phyloP scores from a whole-genome alignment of 805 yeast genomes.

The Myxozyma sirexii region DNA sequence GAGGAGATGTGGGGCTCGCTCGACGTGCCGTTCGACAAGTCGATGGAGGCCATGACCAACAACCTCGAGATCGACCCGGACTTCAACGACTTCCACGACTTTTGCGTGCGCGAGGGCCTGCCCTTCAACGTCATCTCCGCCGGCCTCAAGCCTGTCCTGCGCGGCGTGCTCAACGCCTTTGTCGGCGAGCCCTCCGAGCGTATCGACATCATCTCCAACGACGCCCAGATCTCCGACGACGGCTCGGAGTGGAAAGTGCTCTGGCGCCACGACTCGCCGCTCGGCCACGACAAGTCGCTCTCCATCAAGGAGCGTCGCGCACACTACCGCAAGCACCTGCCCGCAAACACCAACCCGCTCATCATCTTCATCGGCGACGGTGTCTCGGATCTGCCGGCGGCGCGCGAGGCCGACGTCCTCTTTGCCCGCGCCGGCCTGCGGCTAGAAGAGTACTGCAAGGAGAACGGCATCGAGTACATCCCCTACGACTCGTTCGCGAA shows the following conservation, averaged over 20 bases:
- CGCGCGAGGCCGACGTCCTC: constrained; percentile 49
- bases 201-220: constrained; percentile 48
- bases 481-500: constrained; percentile 49
- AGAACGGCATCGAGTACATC: constrained; percentile 47
- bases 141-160: constrained; percentile 48
- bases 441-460: constrained; percentile 48
- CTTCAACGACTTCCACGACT: constrained; percentile 46
- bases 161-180: constrained; percentile 48
- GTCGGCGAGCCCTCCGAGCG: constrained; percentile 43
- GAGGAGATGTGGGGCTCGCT: constrained; percentile 51
- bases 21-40: constrained; percentile 46
- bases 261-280: constrained; percentile 49
- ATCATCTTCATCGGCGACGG: constrained; percentile 61
- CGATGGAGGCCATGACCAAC: constrained; percentile 43
- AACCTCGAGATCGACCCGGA: constrained; percentile 47
- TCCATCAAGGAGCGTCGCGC: constrained; percentile 46
- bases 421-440: constrained; percentile 49
- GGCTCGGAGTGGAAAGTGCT: constrained; percentile 46
- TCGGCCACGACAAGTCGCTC: constrained; percentile 51
- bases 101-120: constrained; percentile 44
- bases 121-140: constrained; percentile 50
- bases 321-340: constrained; percentile 32
- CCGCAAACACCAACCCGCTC: constrained; percentile 44
- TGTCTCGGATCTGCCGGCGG: constrained; percentile 52
- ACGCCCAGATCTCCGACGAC: constrained; percentile 44